Evolutionary conservation across 2,329 filamentous ascomycete genomes (phyloP), one percentile per base, ranked within the genome.

Genomic region (Phaeosphaeriaceae sp.): DNA sequence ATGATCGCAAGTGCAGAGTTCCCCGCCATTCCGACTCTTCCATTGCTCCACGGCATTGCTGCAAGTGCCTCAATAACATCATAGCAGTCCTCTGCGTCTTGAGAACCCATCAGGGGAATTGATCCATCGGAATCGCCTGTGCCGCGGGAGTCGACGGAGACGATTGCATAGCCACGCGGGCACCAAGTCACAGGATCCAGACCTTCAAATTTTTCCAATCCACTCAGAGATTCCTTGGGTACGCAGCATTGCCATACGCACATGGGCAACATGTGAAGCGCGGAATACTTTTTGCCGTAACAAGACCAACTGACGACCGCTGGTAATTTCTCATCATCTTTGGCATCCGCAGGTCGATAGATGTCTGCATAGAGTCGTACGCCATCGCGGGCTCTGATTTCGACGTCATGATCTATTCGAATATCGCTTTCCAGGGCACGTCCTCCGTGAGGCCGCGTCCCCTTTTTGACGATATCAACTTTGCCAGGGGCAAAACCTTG

Each of bases 31-130:
- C 77, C 79, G 15, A 82, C 70, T 3, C 62, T 69, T 13, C 81
- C 80, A 51, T 79, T 82, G 57, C 80, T 81, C 82, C 81, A 84
- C 1, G 69, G 60, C 66, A 78, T 72, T 19, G 72, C 61, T 0
- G 80, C 80, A 48, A 82, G 65, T 17, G 66, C 71, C 58, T 83
- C 80, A 10, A 83, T 75, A 0, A 79, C 74, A 61, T 83, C 81
- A 54, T 81, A 80, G 13, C 80, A 77, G 56, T 83, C 81, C 53
- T 81, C 75, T 10, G 72, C 79, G n/a, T 82, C 80, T 57, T 81
- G 79, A 0, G 73, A 70, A 3, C 80, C 80, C 72, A 80, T 78
- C 11, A 80, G 67, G 0, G 61, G 63, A 15, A 80, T 65, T 1
- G 53, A 56, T 0, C 79, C 78, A 49, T 81, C 78, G 5, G 67